Conservation (phyloP, 257 asterid genomes). For the Salvia miltiorrhiza region DNA sequence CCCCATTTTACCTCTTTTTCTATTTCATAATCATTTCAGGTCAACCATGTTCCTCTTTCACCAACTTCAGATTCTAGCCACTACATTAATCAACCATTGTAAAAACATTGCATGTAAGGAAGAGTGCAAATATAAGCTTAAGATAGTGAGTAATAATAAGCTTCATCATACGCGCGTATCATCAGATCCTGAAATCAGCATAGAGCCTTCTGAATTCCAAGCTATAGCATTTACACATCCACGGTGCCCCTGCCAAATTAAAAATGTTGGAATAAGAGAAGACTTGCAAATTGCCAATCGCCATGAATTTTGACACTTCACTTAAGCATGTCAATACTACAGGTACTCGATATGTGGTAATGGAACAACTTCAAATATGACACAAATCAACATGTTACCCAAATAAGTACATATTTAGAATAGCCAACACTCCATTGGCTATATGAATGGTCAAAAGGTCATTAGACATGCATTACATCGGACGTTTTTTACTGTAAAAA, state of each 20-base stretch:
- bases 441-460: not conserved
- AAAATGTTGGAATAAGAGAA: not conserved
- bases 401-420: not conserved
- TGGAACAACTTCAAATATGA: conserved; percentile 16
- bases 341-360: conserved; percentile 9
- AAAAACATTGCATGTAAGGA: not conserved
- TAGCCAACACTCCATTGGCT: conserved; percentile 7
- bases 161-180: conserved; percentile 70
- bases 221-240: conserved; percentile 94
- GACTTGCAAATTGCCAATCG: conserved; percentile 15
- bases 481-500: not conserved
- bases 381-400: not conserved
- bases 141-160: not conserved
- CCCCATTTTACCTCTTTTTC: not conserved
- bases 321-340: not conserved
- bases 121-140: conserved; percentile 12
- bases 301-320: not conserved
- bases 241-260: conserved; percentile 70
- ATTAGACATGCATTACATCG: not conserved
- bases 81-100: not conserved
- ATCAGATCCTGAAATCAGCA: conserved; percentile 95
- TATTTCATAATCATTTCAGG: conserved; percentile 1
- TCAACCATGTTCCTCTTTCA: conserved; percentile 9
- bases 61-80: not conserved
- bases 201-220: conserved; percentile 89